A percentile compares a stretch with the other conserved stretches of the same genome.
Conservation (phyloP, 345 rosid genomes). For the Eucalyptus cloeziana region DNA sequence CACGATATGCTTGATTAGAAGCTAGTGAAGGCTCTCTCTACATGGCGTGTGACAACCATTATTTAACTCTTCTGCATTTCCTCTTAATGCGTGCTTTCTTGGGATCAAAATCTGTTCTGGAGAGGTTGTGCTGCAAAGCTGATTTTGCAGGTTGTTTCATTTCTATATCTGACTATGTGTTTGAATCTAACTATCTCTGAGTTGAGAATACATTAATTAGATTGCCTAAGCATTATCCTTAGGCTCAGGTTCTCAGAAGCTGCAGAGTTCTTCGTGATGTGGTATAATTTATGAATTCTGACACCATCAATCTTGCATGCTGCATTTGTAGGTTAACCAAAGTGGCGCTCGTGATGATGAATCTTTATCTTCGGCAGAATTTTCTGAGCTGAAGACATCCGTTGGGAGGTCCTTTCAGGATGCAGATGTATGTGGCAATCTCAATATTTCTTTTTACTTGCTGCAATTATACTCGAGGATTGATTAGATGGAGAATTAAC, state of each 20-base stretch:
- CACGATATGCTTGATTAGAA: background rate
- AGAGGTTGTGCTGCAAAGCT: background rate
- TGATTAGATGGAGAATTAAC: background rate
- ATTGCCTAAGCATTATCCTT: background rate
- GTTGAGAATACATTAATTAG: background rate
- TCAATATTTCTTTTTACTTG: background rate
- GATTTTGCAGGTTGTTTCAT: background rate
- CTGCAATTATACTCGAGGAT: background rate
- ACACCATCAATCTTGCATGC: background rate
- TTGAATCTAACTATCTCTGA: background rate
- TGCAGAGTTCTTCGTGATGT: background rate
- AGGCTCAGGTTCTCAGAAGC: background rate
- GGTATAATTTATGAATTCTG: background rate
- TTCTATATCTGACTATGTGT: background rate
- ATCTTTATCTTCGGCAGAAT: constrained; percentile 35
- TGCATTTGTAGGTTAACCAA: constrained; percentile 17
- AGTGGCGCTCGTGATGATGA: constrained; percentile 22
- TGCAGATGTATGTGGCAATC: background rate
- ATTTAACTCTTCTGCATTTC: background rate
- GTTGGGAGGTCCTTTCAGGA: constrained; percentile 17
- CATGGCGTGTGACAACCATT: background rate
- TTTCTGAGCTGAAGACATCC: constrained; percentile 34
- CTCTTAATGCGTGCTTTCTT: background rate
- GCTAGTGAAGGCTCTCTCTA: background rate
- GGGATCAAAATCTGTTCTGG: background rate